Percentiles rank a stretch among this genome's conserved stretches.
These are phyloP conservation scores for Fraxinus floribunda DNA, from an alignment of 305 asterid genomes.

Conservation along the genomic window DNA sequence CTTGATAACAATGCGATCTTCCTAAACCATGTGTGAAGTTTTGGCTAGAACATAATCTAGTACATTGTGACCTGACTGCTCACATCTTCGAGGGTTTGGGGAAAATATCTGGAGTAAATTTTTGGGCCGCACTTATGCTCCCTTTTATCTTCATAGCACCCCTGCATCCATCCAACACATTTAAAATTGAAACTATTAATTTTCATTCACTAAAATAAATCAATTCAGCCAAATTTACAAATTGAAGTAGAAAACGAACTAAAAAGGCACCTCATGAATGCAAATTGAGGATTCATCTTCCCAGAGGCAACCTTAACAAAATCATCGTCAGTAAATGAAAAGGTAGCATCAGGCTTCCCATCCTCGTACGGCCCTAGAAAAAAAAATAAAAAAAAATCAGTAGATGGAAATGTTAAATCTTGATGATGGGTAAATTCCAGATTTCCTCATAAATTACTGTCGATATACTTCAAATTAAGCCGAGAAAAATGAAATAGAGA, in stretches of 20 bases:
- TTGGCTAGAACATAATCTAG: too few species aligned
- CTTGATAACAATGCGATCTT: background rate
- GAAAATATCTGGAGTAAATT: conserved; percentile 91
- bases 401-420: background rate
- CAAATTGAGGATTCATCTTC: conserved; percentile 95
- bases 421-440: background rate
- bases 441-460: background rate
- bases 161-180: conserved; percentile 40
- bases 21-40: background rate
- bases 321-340: conserved; percentile 87
- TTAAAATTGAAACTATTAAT: background rate
- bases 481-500: background rate
- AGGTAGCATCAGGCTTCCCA: conserved; percentile 93
- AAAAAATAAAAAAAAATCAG: background rate
- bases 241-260: conserved; percentile 10
- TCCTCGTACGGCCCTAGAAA: conserved; percentile 63
- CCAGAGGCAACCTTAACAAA: conserved; percentile 85
- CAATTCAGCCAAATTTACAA: background rate
- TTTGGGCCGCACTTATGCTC: conserved; percentile 88
- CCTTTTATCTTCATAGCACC: conserved; percentile 95
- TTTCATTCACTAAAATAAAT: background rate
- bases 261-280: conserved; percentile 75
- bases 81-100: conserved; percentile 96
- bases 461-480: background rate
- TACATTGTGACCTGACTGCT: conserved; percentile 16